Evolutionary conservation across 2,329 filamentous ascomycete species (phyloP).

Genomic region (Apiospora marii): DNA sequence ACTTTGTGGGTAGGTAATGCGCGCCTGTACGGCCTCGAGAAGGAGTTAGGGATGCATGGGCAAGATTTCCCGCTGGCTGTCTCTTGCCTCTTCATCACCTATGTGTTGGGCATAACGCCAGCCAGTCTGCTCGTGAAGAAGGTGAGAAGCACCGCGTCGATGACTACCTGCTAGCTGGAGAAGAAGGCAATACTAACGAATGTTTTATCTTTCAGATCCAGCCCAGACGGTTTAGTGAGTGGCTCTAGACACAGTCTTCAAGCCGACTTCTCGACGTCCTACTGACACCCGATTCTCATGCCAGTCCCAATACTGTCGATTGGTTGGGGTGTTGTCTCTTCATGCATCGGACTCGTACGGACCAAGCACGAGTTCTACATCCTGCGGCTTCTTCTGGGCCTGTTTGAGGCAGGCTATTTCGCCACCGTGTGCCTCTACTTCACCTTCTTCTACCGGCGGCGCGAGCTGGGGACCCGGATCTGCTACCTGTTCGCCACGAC

Average conservation of each 20-base stretch:
- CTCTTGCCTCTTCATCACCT: constrained; percentile 15
- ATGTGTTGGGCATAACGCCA: neutral
- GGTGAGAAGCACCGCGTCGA: neutral
- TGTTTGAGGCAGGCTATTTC: constrained; percentile 18
- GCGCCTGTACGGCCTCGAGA: neutral
- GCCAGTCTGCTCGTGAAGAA: constrained; percentile 18
- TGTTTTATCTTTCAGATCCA: neutral
- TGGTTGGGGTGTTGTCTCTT: neutral
- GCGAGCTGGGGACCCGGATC: constrained; percentile 10
- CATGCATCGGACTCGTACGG: neutral
- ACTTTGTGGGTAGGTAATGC: neutral
- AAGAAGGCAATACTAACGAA: neutral
- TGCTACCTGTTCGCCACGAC: constrained; percentile 21
- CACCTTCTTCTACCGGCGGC: constrained; percentile 19
- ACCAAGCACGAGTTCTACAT: neutral
- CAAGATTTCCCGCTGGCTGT: neutral
- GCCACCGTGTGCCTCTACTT: constrained; percentile 18
- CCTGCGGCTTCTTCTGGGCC: neutral
- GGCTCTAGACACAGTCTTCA: neutral
- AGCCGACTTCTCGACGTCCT: too few species aligned
- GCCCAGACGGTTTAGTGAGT: constrained; percentile 1
- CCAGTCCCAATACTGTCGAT: neutral
- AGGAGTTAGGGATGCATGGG: neutral
- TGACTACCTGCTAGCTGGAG: neutral
- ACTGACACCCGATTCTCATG: neutral